Base-by-base conservation (phyloP, 2,329 filamentous ascomycete species). In the Trichoderma guizhouense region DNA sequence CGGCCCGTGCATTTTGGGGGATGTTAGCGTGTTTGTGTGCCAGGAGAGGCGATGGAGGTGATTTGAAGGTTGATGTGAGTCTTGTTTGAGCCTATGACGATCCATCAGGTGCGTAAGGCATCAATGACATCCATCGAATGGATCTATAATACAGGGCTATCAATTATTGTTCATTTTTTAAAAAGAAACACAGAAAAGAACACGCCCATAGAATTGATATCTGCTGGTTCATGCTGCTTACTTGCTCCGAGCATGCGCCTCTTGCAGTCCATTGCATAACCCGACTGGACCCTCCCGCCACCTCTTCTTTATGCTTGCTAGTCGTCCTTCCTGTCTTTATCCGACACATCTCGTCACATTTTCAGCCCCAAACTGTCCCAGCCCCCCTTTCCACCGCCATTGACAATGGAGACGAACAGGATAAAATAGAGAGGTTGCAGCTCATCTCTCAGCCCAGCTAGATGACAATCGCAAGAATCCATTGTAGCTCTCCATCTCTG, bases 301-400 rank as follows among this genome's bases (percentile, higher is more conserved):
- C 64, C 64, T 55, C 51, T n/a, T 9, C 34, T 67, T 28, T 57
- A 51, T 65, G 62, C 47, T 28, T 11, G 28, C 47, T 28, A n/a
- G 43, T 66, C 63, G 14, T 39, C n/a, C 32, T 43, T 63, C 34
- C 34, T 34, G 18, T 43, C 51, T 68, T 60, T 60, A 60, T 68
- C 34, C 26, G 36, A 34, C 53, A 43, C 65, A 47, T 47, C 36
- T 47, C 47, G 32, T 68, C 28, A 47, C 30, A 67, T 39, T 57
- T 60, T 43, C 26, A 58, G 51, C 53, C 26, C 36, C 8, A 6
- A 34, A 1, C 43, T n/a, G 1, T 24, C 30, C 28, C 30, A 60
- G 65, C 55, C 65, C 65, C 63, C 63, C 26, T 24, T 69, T 55
- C 21, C 51, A 55, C 57, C 57, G 58, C 67, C 36, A 63, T 57